Evolutionary conservation across 108 stramenopile species (phyloP).

Genomic region (Stephanodiscus triporus): DNA sequence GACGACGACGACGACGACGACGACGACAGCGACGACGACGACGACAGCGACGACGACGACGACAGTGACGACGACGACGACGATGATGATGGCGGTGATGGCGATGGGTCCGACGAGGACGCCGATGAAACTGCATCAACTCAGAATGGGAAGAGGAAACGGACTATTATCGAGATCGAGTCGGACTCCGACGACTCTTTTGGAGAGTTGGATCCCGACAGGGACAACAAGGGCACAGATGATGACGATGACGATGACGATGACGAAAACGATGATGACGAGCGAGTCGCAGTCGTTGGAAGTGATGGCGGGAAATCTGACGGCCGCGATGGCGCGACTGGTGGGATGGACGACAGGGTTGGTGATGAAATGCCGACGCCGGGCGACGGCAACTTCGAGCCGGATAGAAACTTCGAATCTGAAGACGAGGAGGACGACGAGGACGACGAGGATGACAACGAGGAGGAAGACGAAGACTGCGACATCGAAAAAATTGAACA

Average conservation of each 20-base stretch:
- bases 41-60: too few relatives aligned
- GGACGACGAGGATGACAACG: conserved; percentile 13
- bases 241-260: too few relatives aligned
- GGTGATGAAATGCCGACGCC: neutral
- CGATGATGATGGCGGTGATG: neutral
- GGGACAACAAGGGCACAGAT: too few relatives aligned
- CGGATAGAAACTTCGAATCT: conserved; percentile 3
- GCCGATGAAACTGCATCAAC: neutral
- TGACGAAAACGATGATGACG: too few relatives aligned
- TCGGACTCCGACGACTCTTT: conserved; percentile 5
- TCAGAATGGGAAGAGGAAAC: neutral
- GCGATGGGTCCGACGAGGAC: neutral
- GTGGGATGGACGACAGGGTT: neutral
- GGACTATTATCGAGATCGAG: neutral
- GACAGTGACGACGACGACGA: too few relatives aligned
- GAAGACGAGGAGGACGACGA: neutral
- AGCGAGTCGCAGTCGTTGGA: neutral
- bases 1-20: neutral
- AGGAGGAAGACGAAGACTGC: too few relatives aligned
- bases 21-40: too few relatives aligned
- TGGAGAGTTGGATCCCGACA: conserved; percentile 5
- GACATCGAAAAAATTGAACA: conserved; percentile 8
- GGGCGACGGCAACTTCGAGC: neutral
- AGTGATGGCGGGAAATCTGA: neutral
- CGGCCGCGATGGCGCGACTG: neutral